Evolutionary conservation across 139 green algal genomes (phyloP), one percentile per base, ranked within the genome.

Genomic region (Limnomonas spitsbergensis): DNA sequence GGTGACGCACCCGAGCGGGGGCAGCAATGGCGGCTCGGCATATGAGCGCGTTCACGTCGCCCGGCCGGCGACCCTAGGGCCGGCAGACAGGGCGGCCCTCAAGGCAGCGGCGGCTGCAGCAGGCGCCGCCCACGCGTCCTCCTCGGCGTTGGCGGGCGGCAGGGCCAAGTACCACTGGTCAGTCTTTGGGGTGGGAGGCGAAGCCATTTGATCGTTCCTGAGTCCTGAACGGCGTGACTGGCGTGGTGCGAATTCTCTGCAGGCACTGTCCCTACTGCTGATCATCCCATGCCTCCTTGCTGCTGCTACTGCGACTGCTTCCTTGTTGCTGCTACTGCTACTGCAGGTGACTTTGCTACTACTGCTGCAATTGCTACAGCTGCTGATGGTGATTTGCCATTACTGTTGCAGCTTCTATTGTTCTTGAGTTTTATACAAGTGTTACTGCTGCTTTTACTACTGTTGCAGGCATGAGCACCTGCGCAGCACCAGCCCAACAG

Each of bases 401-500:
- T 29, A 61, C 14, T 61, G 20, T 61, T 20, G 14, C 47, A 61
- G 14, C 20, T 61, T 61, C 47, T 61, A 61, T 61, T 61, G 20
- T 20, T 61, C 47, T 20, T 61, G n/a, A n/a, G n/a, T n/a, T n/a
- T n/a, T n/a, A n/a, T n/a, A n/a, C n/a, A n/a, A n/a, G n/a, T n/a
- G n/a, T n/a, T n/a, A n/a, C 47, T 61, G 47, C 47, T 61, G 47
- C 47, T 61, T 61, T 61, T 72, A 20, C 69, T 31, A 29, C 6
- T 32, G 3, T 14, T 35, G 47, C 72, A 69, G 72, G 72, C 40
- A 78, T 39, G 72, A 69, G 3, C 31, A 78, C n/a, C 72, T 78
- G n/a, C 72, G 72, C 4, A 40, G 42, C 38, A 66, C 38, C 54
- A 80, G 73, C 73, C 73, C 73, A 47, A 67, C 40, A 31, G 56